These are phyloP conservation scores for Saprolegnia parasitica DNA, from an alignment of 352 stramenopile species.

Conservation along the genomic window DNA sequence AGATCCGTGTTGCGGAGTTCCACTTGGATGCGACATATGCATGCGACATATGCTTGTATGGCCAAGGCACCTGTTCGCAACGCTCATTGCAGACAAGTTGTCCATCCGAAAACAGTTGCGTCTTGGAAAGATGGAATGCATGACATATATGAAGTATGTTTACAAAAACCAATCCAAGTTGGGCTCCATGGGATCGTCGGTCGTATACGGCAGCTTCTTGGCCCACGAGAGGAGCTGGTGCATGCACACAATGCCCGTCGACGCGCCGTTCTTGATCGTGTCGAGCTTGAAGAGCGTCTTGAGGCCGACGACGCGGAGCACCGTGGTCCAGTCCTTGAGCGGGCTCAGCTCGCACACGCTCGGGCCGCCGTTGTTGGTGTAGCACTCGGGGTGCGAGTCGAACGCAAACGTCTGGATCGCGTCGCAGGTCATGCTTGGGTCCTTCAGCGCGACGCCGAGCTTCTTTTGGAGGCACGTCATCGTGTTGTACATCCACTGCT, in stretches of 20 bases:
- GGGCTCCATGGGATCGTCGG: background rate
- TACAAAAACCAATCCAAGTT: background rate
- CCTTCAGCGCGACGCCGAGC: slow-evolving; percentile 30
- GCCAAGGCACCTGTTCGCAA: no score
- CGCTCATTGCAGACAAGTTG: no score
- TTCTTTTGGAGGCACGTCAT: slow-evolving; percentile 36
- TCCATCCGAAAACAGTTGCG: no score
- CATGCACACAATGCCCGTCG: slow-evolving; percentile 28
- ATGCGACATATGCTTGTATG: no score
- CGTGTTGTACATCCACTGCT: slow-evolving; percentile 35
- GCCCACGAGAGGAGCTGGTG: background rate
- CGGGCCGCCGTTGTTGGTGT: slow-evolving; percentile 28
- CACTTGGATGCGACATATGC: no score
- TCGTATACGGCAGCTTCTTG: background rate
- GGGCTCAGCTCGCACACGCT: slow-evolving; percentile 34
- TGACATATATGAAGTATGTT: background rate
- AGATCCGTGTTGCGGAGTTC: no score
- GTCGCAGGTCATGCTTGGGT: slow-evolving; percentile 23
- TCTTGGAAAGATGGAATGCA: no score
- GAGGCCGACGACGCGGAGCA: slow-evolving; percentile 35
- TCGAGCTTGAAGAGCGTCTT: slow-evolving; percentile 33
- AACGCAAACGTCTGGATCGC: slow-evolving; percentile 35
- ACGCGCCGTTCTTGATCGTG: slow-evolving; percentile 32
- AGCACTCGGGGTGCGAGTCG: slow-evolving; percentile 37
- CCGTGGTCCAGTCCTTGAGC: slow-evolving; percentile 31